phyloP scores from a whole-genome alignment of 768 basidiomycete species.

The Russula olivacea region DNA sequence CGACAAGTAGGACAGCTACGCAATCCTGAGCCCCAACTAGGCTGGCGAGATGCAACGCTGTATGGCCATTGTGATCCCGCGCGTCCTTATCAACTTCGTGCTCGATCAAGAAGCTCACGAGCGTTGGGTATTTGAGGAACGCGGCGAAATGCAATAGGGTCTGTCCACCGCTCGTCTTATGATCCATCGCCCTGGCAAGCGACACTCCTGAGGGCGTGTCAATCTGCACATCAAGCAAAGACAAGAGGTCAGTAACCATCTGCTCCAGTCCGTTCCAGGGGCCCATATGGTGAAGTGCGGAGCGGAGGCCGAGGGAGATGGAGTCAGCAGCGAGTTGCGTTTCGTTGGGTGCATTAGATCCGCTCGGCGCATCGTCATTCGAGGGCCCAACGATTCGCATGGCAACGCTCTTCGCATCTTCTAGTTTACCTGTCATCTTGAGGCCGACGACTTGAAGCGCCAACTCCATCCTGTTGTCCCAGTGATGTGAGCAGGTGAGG shows the following conservation, averaged over 20 bases:
- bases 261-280: constrained; percentile 61
- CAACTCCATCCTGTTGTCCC: constrained; percentile 73
- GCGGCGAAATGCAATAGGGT: constrained; percentile 85
- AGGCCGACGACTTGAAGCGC: constrained; percentile 92
- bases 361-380: constrained; percentile 43
- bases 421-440: constrained; percentile 94
- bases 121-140: constrained; percentile 66
- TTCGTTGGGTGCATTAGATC: constrained; percentile 14
- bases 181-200: constrained; percentile 56
- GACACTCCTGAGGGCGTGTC: constrained; percentile 41
- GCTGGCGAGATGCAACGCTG: constrained; percentile 82
- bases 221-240: constrained; percentile 62
- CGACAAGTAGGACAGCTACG: constrained; percentile 59
- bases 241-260: constrained; percentile 74
- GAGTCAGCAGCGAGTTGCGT: constrained; percentile 46
- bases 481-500: constrained; percentile 16
- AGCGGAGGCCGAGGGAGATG: constrained; percentile 47
- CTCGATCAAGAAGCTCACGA: constrained; percentile 65
- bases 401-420: constrained; percentile 89
- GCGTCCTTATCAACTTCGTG: constrained; percentile 74
- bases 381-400: constrained; percentile 83
- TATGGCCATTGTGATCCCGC: constrained; percentile 86
- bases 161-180: constrained; percentile 66
- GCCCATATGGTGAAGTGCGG: constrained; percentile 51
- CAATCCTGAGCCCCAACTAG: constrained; percentile 59